Base-by-base conservation (phyloP, 768 basidiomycete genomes). In the Atractiella rhizophila region DNA sequence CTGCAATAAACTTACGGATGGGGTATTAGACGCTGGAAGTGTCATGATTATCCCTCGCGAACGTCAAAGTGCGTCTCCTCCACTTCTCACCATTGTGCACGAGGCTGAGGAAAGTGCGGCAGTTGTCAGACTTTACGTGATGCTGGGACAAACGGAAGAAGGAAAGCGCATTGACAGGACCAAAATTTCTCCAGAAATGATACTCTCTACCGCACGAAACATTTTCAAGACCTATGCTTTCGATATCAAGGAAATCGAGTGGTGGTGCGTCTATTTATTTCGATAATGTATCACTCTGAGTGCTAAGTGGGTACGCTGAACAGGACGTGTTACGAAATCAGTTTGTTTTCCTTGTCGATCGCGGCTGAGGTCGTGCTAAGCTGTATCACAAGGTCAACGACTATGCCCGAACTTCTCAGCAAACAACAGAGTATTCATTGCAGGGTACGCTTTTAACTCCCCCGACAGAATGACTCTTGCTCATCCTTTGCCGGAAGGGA, bases 51-150 rank as follows among this genome's bases (percentile, higher is more conserved):
- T 81, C 37, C 77, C 77, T 0, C 66, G 77, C 26, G 54, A 54
- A 38, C 37, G 27, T 19, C n/a, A n/a, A n/a, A n/a, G n/a, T n/a
- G n/a, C 46, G 44, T 55, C 68, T 66, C 48, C 67, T 77, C 19
- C 66, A 77, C 35, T 49, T 79, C 4, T 80, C 79, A n/a, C n/a
- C n/a, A n/a, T n/a, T 54, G 67, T 75, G 29, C 76, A 79, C 50
- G 58, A 79, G 15, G 65, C 64, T 4, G 67, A 54, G 30, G 65
- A 66, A 36, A 45, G 68, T 24, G 18, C 19, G 13, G 21, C 30
- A 23, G 45, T 32, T 35, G 44, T 23, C 20, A 18, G 45, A 47
- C 33, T 47, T 42, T 39, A 24, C 16, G 43, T 47, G 2, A 15
- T 5, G 21, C 11, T 26, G 37, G 20, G 64, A 69, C 43, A 50